A percentile compares a stretch with the other conserved stretches of the same genome.
Conservation (phyloP, 2,329 filamentous ascomycete genomes). For the Biscogniauxia mediterranea region DNA sequence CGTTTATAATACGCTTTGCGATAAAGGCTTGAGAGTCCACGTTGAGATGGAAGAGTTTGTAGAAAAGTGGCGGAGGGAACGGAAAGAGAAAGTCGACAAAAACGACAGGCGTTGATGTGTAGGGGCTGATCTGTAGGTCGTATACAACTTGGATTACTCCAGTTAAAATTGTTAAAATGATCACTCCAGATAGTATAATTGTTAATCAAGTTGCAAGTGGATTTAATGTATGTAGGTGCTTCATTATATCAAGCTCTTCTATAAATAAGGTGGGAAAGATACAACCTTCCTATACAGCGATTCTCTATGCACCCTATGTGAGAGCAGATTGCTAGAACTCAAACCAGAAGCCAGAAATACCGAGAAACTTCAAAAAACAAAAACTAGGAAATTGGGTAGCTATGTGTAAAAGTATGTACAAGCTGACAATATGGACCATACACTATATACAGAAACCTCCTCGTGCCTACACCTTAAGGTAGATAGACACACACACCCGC, state of each 20-base stretch:
- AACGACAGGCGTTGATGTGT: slow-evolving; percentile 1
- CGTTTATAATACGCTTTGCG: slow-evolving; percentile 46
- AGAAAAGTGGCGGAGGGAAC: slow-evolving; percentile 31
- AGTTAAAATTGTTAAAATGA: neutral
- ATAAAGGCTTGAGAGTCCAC: slow-evolving; percentile 50
- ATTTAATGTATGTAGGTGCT: neutral
- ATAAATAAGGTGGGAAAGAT: neutral
- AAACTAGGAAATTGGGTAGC: slow-evolving; percentile 3
- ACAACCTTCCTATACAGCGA: neutral
- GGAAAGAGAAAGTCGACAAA: slow-evolving; percentile 14
- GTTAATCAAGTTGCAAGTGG: neutral
- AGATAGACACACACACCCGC: neutral
- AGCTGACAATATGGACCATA: neutral
- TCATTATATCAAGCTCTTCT: neutral
- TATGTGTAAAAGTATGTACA: neutral
- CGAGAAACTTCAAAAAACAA: neutral
- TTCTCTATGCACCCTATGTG: neutral
- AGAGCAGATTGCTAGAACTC: neutral
- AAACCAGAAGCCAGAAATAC: neutral
- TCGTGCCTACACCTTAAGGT: neutral
- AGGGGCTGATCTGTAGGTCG: too few relatives aligned
- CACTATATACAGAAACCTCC: neutral
- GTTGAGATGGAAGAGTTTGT: slow-evolving; percentile 52
- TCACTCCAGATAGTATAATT: neutral
- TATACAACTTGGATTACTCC: neutral